Conservation (phyloP, 371 early-diverging fungal genomes). For the Thermomucor indicae-seudaticae region DNA sequence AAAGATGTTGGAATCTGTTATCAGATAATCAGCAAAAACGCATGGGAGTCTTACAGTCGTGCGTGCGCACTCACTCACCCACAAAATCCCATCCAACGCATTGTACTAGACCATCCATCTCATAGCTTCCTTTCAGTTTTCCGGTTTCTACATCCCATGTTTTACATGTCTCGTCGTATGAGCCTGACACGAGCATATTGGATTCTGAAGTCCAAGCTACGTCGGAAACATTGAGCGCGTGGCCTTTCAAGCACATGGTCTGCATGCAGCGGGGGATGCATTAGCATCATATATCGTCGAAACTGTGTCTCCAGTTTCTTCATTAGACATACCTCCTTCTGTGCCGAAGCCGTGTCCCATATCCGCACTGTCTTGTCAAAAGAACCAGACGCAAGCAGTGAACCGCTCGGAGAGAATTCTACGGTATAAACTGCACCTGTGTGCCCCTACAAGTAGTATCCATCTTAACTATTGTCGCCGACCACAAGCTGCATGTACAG, state of each 20-base stretch:
- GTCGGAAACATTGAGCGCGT: constrained; percentile 81
- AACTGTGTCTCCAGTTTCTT: too few species aligned
- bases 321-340: constrained; percentile 54
- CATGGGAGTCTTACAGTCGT: neutral
- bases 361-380: constrained; percentile 90
- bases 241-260: constrained; percentile 59
- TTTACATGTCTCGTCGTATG: constrained; percentile 82
- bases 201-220: constrained; percentile 79
- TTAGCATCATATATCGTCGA: neutral
- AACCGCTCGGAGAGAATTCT: constrained; percentile 79
- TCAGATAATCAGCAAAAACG: neutral
- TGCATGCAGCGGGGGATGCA: constrained; percentile 3
- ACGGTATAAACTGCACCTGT: constrained; percentile 83
- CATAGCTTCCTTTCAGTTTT: constrained; percentile 59
- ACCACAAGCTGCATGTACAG: neutral
- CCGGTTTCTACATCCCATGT: constrained; percentile 79
- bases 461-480: neutral
- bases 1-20: constrained; percentile 67
- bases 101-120: constrained; percentile 82
- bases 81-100: constrained; percentile 77
- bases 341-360: constrained; percentile 76
- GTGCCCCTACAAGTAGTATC: constrained; percentile 59
- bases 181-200: constrained; percentile 69
- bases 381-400: constrained; percentile 79
- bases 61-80: too few species aligned